A percentile compares a stretch with the other conserved stretches of the same genome.
Conservation (phyloP, 805 yeast genomes). For the Ogataea philodendri region DNA sequence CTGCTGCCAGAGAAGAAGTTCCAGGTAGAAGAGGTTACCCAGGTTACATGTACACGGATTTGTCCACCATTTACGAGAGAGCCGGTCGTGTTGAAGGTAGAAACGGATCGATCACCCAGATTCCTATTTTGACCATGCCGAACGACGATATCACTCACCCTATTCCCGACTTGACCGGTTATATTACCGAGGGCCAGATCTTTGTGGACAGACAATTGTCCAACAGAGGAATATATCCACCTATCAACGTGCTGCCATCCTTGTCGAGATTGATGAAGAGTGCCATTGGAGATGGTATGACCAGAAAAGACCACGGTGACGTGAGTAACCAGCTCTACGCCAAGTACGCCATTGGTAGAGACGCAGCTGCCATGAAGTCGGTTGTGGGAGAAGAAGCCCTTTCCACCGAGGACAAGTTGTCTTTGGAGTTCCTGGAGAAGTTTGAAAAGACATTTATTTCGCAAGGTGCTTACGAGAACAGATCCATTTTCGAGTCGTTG, state of each 20-base stretch:
- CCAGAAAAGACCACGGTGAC: constrained; percentile 99
- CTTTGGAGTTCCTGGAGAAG: constrained; percentile 95
- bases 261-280: constrained; percentile 97
- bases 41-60: constrained; percentile 99
- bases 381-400: constrained; percentile 99
- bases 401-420: constrained; percentile 94
- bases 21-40: constrained; percentile 99
- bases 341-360: constrained; percentile 98
- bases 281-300: constrained; percentile 99
- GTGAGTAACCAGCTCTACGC: constrained; percentile 98
- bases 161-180: constrained; percentile 99
- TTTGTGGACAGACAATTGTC: constrained; percentile 93
- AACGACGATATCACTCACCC: constrained; percentile 99
- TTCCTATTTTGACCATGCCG: constrained; percentile 99
- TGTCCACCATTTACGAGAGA: constrained; percentile 97
- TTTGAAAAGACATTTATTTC: constrained; percentile 93
- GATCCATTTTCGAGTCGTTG: constrained; percentile 90
- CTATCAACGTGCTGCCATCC: constrained; percentile 96
- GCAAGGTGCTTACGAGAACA: constrained; percentile 96
- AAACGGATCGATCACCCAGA: constrained; percentile 98
- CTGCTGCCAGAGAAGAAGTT: constrained; percentile 99
- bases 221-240: constrained; percentile 98
- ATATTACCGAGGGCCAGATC: constrained; percentile 98
- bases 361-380: constrained; percentile 99
- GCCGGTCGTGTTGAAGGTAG: constrained; percentile 99